Conservation (phyloP, 257 asterid genomes). For the Datura wrightii region DNA sequence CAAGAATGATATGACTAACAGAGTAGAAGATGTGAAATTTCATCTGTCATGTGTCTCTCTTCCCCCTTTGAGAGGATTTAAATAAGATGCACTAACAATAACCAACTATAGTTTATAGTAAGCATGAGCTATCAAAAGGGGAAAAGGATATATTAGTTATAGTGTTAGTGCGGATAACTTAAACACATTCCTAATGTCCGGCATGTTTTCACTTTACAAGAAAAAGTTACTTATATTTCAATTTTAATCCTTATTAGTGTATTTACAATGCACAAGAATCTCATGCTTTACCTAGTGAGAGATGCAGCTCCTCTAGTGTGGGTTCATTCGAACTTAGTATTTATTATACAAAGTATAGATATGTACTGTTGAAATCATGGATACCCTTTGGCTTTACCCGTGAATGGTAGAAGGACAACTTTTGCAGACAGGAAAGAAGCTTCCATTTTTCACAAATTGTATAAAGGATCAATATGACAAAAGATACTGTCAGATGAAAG, state of each 20-base stretch:
- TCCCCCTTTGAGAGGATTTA: background rate
- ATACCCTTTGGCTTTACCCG: background rate
- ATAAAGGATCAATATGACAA: background rate
- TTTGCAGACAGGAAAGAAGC: conserved; percentile 18
- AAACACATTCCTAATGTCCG: background rate
- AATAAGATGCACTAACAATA: background rate
- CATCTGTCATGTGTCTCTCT: background rate
- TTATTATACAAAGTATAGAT: background rate
- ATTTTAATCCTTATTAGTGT: background rate
- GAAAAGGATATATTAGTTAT: background rate
- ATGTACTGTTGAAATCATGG: background rate
- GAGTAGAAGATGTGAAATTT: background rate
- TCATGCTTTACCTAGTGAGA: background rate
- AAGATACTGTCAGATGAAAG: conserved; percentile 1
- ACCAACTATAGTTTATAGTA: background rate
- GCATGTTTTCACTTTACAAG: background rate
- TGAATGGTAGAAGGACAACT: background rate
- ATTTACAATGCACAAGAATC: background rate
- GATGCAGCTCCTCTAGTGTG: background rate
- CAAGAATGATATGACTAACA: background rate
- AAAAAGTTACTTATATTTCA: background rate
- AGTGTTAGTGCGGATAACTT: background rate
- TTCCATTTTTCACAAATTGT: background rate
- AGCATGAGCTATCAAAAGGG: background rate
- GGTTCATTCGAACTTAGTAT: background rate